Percentiles rank a stretch among this genome's conserved stretches.
Evolutionary conservation across 2,329 filamentous ascomycete species (phyloP).

Genomic region (Aureobasidium sp.): DNA sequence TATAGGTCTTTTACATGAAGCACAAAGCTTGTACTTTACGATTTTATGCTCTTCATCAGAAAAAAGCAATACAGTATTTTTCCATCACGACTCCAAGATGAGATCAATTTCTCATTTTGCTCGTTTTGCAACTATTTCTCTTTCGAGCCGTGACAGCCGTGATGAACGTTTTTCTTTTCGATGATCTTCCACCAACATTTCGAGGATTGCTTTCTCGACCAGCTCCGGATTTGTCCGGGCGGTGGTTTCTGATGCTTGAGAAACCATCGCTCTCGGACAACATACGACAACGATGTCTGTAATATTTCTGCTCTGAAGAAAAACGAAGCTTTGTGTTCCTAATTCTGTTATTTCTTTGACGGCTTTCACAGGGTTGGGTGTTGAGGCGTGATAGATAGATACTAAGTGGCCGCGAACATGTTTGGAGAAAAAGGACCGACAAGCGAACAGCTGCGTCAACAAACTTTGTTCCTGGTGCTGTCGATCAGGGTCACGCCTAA

Average conservation of each 20-base stretch:
- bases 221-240: too few relatives aligned
- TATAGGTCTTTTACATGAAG: not conserved
- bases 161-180: not conserved
- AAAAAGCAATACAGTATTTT: slow-evolving; percentile 4
- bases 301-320: too few relatives aligned
- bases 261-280: too few relatives aligned
- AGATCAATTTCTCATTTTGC: not conserved
- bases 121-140: not conserved
- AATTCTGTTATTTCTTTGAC: not conserved
- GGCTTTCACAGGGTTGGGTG: not conserved
- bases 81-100: too few relatives aligned
- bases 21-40: not conserved
- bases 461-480: slow-evolving; percentile 3
- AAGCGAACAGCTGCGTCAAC: not conserved
- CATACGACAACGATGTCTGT: too few relatives aligned
- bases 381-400: too few relatives aligned
- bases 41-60: not conserved
- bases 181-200: too few relatives aligned
- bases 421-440: not conserved
- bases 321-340: not conserved
- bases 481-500: not conserved
- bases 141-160: slow-evolving; percentile 8
- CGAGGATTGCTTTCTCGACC: too few relatives aligned
- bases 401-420: not conserved
- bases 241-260: too few relatives aligned